phyloP scores from a whole-genome alignment of 2,329 filamentous ascomycete genomes.

The Penicillium sp. region DNA sequence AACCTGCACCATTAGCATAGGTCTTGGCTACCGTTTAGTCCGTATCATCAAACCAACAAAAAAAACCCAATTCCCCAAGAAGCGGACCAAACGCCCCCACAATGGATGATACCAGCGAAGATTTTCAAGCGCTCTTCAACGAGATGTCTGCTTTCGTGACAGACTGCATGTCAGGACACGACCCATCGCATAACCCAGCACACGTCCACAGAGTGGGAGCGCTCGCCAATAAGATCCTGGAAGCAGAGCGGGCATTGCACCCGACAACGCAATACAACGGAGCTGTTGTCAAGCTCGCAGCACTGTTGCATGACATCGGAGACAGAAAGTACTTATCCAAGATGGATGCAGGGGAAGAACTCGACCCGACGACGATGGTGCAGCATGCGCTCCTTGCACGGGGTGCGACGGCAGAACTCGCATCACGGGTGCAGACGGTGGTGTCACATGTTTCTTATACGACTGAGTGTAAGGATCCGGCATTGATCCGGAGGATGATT shows the following conservation, averaged over 20 bases:
- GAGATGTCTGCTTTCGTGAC: conserved; percentile 63
- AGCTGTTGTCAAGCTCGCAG: conserved; percentile 63
- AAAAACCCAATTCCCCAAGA: background rate
- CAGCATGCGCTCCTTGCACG: conserved; percentile 28
- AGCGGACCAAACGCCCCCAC: background rate
- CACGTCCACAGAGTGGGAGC: conserved; percentile 78
- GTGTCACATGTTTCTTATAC: conserved; percentile 76
- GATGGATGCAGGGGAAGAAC: conserved; percentile 26
- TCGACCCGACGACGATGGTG: conserved; percentile 31
- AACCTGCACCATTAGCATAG: background rate
- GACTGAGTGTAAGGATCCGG: conserved; percentile 65
- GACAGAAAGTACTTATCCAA: conserved; percentile 72
- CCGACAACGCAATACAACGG: conserved; percentile 47
- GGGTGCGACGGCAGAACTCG: conserved; percentile 59
- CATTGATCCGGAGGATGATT: conserved; percentile 61
- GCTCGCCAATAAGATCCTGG: conserved; percentile 66
- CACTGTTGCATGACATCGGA: conserved; percentile 82
- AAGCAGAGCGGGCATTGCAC: conserved; percentile 43
- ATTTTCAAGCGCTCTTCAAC: conserved; percentile 50
- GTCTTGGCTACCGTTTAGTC: background rate
- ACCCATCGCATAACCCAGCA: conserved; percentile 82
- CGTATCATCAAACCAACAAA: background rate
- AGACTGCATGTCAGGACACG: conserved; percentile 70
- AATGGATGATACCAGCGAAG: conserved; percentile 16
- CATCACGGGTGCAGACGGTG: conserved; percentile 66